Evolutionary conservation across 106 monocot genomes (phyloP).

Genomic region (Acorus gramineus): DNA sequence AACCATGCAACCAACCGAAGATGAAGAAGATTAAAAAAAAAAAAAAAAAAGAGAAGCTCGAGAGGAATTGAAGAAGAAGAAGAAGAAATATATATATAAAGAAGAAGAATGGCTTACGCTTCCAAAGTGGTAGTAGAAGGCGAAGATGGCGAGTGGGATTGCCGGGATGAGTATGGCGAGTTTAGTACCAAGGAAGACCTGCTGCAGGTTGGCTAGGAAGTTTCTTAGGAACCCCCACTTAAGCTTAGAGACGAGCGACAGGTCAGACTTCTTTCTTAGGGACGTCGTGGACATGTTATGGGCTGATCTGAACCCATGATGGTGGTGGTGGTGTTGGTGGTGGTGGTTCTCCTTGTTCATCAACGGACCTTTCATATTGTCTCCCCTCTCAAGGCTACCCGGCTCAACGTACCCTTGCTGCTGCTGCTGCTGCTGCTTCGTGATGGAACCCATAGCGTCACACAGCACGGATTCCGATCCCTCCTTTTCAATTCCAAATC

Average conservation of each 20-base stretch:
- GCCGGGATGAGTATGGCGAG: constrained; percentile 33
- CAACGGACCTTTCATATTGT: not conserved
- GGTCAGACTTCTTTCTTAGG: constrained; percentile 74
- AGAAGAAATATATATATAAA: too few relatives aligned
- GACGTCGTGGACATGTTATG: constrained; percentile 81
- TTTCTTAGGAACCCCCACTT: constrained; percentile 29
- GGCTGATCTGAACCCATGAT: constrained; percentile 32
- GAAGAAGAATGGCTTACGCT: constrained; percentile 4
- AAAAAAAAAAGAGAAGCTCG: too few relatives aligned
- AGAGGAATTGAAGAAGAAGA: not conserved
- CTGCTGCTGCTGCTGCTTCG: too few relatives aligned
- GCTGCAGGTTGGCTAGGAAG: constrained; percentile 13
- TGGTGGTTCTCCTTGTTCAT: constrained; percentile 26
- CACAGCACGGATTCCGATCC: too few relatives aligned
- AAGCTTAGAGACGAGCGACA: constrained; percentile 45
- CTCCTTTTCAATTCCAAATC: too few relatives aligned
- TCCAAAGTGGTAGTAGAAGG: constrained; percentile 9
- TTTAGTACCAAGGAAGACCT: constrained; percentile 30
- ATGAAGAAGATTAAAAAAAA: too few relatives aligned
- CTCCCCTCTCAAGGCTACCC: too few relatives aligned
- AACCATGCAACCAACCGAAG: too few relatives aligned
- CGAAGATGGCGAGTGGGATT: constrained; percentile 30
- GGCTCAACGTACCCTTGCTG: too few relatives aligned
- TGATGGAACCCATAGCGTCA: too few relatives aligned
- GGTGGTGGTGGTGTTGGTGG: constrained; percentile 6